Conservation (phyloP, 129 eudicot species). For the Tagetes erecta region DNA sequence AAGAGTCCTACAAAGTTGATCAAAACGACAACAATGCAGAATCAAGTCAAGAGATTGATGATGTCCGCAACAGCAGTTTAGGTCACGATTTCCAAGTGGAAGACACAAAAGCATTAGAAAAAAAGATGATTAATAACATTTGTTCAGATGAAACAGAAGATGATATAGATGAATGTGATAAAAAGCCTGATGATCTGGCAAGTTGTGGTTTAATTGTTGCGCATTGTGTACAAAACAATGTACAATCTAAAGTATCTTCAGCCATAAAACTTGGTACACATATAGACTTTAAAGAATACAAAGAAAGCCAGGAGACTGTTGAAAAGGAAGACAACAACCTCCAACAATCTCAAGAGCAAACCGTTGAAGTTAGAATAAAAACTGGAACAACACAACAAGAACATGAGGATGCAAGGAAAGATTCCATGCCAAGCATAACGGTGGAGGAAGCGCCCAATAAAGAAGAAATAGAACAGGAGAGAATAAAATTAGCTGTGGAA, state of each 20-base stretch:
- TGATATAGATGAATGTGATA: constrained; percentile 17
- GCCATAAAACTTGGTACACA: constrained; percentile 40
- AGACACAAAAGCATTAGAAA: constrained; percentile 34
- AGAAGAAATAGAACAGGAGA: constrained; percentile 67
- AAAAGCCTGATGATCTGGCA: constrained; percentile 28
- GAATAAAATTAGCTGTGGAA: constrained; percentile 72
- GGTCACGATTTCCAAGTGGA: constrained; percentile 24
- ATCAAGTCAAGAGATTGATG: constrained; percentile 35
- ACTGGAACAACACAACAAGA: constrained; percentile 34
- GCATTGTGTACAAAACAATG: constrained; percentile 32
- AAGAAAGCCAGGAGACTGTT: constrained; percentile 33
- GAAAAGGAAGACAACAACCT: constrained; percentile 26
- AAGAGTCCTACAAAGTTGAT: constrained; percentile 21
- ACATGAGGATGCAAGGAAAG: constrained; percentile 39
- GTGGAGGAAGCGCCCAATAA: constrained; percentile 11
- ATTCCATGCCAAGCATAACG: constrained; percentile 29
- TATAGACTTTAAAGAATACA: constrained; percentile 32
- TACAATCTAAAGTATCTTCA: constrained; percentile 35
- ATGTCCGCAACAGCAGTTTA: not conserved
- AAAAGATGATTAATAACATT: constrained; percentile 27
- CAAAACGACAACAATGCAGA: constrained; percentile 16
- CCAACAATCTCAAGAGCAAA: constrained; percentile 32
- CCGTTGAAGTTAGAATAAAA: constrained; percentile 23
- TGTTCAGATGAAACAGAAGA: constrained; percentile 34
- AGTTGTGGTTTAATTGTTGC: not conserved